These are phyloP conservation scores for Auxenochlorella protothecoides DNA, from an alignment of 139 green algal species.

Conservation along the genomic window DNA sequence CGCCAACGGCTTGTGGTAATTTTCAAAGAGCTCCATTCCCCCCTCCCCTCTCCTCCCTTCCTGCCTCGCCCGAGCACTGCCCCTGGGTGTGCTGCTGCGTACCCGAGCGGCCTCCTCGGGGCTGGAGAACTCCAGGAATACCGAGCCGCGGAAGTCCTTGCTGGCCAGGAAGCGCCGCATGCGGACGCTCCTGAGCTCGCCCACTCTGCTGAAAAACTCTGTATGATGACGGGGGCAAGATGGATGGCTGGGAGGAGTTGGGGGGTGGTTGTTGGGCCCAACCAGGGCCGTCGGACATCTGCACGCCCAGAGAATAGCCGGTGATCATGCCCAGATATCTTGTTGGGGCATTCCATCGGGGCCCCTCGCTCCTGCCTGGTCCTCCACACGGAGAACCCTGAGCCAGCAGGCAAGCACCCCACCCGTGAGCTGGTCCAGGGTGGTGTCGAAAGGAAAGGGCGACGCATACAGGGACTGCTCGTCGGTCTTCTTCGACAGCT, in stretches of 20 bases:
- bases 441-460: slow-evolving; percentile 62
- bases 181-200: slow-evolving; percentile 49
- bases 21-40: background rate
- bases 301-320: no score
- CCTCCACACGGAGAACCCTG: background rate
- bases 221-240: slow-evolving; percentile 3
- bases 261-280: background rate
- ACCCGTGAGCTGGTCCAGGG: slow-evolving; percentile 42
- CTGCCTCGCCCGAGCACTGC: background rate
- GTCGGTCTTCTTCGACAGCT: slow-evolving; percentile 43
- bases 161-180: slow-evolving; percentile 58
- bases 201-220: slow-evolving; percentile 42
- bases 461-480: slow-evolving; percentile 55
- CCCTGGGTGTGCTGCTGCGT: background rate
- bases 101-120: slow-evolving; percentile 34
- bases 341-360: background rate
- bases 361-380: background rate
- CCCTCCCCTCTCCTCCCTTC: background rate
- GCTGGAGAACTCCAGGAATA: slow-evolving; percentile 69
- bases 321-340: no score
- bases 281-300: no score
- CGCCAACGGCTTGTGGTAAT: background rate
- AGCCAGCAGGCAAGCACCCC: background rate
- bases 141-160: slow-evolving; percentile 76
- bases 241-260: background rate